Percentiles rank a stretch among this genome's conserved stretches.
Evolutionary conservation across 495 filamentous ascomycete species (phyloP).

Genomic region (Neurospora sp.): DNA sequence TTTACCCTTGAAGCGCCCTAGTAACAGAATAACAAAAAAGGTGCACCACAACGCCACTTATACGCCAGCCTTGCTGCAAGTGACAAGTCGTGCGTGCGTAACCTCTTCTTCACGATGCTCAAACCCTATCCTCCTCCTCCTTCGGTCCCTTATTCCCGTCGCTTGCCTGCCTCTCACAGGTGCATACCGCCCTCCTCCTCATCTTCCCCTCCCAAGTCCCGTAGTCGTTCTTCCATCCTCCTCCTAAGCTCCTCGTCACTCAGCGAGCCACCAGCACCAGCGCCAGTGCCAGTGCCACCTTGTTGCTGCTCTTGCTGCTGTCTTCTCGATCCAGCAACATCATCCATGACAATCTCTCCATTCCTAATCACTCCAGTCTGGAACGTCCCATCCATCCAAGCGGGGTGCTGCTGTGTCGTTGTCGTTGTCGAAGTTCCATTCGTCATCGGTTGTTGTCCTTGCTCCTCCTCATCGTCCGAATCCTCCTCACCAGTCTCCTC

Average conservation of each 20-base stretch:
- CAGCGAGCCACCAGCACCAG: slow-evolving; percentile 22
- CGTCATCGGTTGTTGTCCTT: slow-evolving; percentile 2
- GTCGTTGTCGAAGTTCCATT: not conserved
- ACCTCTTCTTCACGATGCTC: not conserved
- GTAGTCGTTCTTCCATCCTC: slow-evolving; percentile 34
- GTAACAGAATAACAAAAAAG: not conserved
- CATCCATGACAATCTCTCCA: slow-evolving; percentile 29
- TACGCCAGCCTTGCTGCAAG: not conserved
- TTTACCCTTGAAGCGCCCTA: not conserved
- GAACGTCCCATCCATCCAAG: slow-evolving; percentile 48
- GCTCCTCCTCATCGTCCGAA: not conserved
- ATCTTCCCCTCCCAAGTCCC: slow-evolving; percentile 26
- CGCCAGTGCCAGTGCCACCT: not conserved
- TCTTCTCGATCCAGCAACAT: slow-evolving; percentile 1
- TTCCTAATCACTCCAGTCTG: slow-evolving; percentile 37
- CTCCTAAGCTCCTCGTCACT: slow-evolving; percentile 38
- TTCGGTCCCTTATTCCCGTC: not conserved
- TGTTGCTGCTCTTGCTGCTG: not conserved
- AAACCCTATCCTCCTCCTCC: not conserved
- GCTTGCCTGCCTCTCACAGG: slow-evolving; percentile 37
- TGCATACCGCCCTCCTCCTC: slow-evolving; percentile 50
- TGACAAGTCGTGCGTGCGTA: not conserved
- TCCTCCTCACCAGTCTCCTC: slow-evolving; percentile 5
- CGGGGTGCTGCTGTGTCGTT: slow-evolving; percentile 21
- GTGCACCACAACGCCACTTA: not conserved